Evolutionary conservation across 2,329 filamentous ascomycete genomes (phyloP), one percentile per base, ranked within the genome.

Genomic region (Diaporthe sp.): DNA sequence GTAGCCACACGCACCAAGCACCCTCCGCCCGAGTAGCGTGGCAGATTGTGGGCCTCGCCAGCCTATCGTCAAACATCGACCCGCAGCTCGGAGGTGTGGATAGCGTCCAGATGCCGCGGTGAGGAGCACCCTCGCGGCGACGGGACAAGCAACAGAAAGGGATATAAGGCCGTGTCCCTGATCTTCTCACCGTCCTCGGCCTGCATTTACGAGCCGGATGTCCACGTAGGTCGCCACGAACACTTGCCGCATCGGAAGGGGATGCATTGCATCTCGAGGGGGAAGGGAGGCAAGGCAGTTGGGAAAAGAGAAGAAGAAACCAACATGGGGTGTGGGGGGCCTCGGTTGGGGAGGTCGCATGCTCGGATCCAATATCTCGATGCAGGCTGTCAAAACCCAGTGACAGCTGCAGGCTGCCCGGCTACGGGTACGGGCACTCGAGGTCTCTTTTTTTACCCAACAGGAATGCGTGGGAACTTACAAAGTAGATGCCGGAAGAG

Each of bases 341-440:
- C 22, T 35, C 30, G 61, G 61, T 50, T 67, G 64, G 45, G 64
- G 47, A 17, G n/a, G 45, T 54, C 47, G 64, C 45, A 68, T 54
- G 47, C 12, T n/a, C 19, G 47, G 45, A 15, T 25, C 33, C 45
- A 52, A 68, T 40, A 54, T 68, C 47, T 54, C 45, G 33, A 54
- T 68, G 64, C 64, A 54, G 64, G 47, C 15, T 68, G 47, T 68
- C 64, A 68, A 68, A 68, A 54, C n/a, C 64, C 64, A 68, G 64
- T 68, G 64, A 68, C 64, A 68, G 64, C 64, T 68, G 64, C 64
- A 68, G 64, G 64, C 30, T 68, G 64, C n/a, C 47, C 60, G 58
- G 45, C 45, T 28, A 67, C 64, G 30, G 64, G 42, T 8, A 67
- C 13, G 22, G 30, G 45, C 3, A 25, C 45, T 35, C 30, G 30